A percentile compares a stretch with the other conserved stretches of the same genome.
These are phyloP conservation scores for Xylariaceae sp. DNA, from an alignment of 2,329 filamentous ascomycete species.

Conservation along the genomic window DNA sequence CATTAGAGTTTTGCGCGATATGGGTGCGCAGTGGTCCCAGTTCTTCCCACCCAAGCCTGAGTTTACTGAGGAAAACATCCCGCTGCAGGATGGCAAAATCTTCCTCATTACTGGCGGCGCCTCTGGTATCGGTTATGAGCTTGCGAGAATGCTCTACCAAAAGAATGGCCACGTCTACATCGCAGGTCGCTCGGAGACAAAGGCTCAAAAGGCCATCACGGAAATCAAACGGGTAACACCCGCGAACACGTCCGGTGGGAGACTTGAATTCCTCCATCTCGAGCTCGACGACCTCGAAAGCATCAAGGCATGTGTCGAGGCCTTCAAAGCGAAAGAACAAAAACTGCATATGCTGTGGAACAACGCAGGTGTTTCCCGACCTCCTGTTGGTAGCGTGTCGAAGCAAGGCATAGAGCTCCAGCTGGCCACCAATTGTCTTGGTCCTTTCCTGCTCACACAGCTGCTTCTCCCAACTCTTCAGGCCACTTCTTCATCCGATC, in stretches of 20 bases:
- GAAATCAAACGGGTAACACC: slow-evolving; percentile 5
- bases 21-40: slow-evolving; percentile 30
- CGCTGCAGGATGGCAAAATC: slow-evolving; percentile 26
- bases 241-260: not conserved
- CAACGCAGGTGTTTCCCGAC: slow-evolving; percentile 35
- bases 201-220: slow-evolving; percentile 22
- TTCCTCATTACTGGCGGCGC: slow-evolving; percentile 35
- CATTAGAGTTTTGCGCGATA: no score
- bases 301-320: slow-evolving; percentile 22
- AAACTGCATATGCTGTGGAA: slow-evolving; percentile 34
- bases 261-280: slow-evolving; percentile 28
- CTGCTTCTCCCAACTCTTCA: slow-evolving; percentile 44
- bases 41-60: slow-evolving; percentile 28
- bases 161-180: slow-evolving; percentile 28
- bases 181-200: slow-evolving; percentile 25
- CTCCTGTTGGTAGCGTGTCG: slow-evolving; percentile 32
- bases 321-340: slow-evolving; percentile 22
- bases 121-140: slow-evolving; percentile 33
- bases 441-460: slow-evolving; percentile 44
- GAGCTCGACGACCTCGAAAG: slow-evolving; percentile 29
- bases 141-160: slow-evolving; percentile 27
- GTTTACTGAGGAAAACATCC: slow-evolving; percentile 25
- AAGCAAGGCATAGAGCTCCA: slow-evolving; percentile 47
- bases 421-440: slow-evolving; percentile 46
- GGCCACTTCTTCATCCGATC: slow-evolving; percentile 24